Evolutionary conservation across 106 monocot species (phyloP), one percentile per base, ranked within the genome.

Genomic region (Hemerocallis citrina): DNA sequence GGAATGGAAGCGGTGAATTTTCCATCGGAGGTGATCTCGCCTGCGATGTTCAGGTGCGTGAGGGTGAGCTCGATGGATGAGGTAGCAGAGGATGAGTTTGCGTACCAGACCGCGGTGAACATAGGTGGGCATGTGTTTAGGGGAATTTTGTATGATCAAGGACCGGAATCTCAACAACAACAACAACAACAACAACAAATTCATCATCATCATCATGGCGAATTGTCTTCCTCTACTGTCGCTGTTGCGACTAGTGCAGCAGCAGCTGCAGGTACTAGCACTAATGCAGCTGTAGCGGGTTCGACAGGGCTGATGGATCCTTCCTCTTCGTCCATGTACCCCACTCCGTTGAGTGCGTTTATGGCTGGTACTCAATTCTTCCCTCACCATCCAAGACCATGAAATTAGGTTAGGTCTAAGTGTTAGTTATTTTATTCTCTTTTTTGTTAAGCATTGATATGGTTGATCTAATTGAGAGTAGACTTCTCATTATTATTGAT

Each of bases 61-160:
- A 59, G 79, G n/a, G 81, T 95, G 47, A 82, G 83, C 48, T 73
- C 85, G 40, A 50, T 95, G 66, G 94, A 86, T 56, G 94, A 89
- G 30, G n/a, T n/a, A n/a, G 72, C 72, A 1, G 94, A 95, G 22
- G 94, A 86, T 35, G 86, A 95, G 76, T 56, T 71, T 34, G 94
- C 94, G 1, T 95, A 95, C 52, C 94, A 95, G 78, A 89, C 94
- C 38, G 80, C 83, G 19, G 78, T 95, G 12, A 95, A 73, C 74
- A 89, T 95, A 55, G 80, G 83, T 0, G 89, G 94, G 1, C 94
- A 89, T 35, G 64, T 89, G 5, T 95, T 95, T 68, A 83, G 78
- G 65, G 94, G 94, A 6, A 81, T 95, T 7, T 71, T 95, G 36
- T 82, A 88, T 50, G 85, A 95, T 52, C 94, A 95, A 13, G 94